These are phyloP conservation scores for Jackrogersella multiformis DNA, from an alignment of 495 filamentous ascomycete genomes.

Conservation along the genomic window DNA sequence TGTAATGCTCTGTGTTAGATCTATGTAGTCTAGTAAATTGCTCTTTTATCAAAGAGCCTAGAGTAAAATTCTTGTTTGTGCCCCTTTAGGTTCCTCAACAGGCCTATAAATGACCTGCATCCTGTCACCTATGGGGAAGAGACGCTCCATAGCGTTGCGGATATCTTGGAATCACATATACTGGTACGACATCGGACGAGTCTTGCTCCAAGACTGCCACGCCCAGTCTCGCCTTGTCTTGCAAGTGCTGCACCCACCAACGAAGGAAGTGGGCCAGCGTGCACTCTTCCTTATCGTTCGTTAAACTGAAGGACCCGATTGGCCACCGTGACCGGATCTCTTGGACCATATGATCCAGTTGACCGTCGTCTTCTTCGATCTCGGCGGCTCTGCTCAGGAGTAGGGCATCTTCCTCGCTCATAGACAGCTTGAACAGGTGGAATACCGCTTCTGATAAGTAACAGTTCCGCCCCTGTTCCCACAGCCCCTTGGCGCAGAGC, in stretches of 20 bases:
- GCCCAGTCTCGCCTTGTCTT: constrained; percentile 6
- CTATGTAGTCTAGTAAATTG: too few relatives aligned
- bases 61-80: too few relatives aligned
- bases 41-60: too few relatives aligned
- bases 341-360: constrained; percentile 13
- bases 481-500: constrained; percentile 35
- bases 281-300: constrained; percentile 17
- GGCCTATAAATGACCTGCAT: too few relatives aligned
- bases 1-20: too few relatives aligned
- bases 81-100: too few relatives aligned
- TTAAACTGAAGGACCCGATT: constrained; percentile 26
- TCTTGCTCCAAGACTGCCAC: constrained; percentile 1
- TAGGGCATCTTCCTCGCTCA: constrained; percentile 22
- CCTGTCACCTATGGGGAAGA: not conserved
- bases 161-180: constrained; percentile 5
- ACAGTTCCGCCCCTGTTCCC: constrained; percentile 38
- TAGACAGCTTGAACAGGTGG: constrained; percentile 21
- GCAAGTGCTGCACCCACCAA: constrained; percentile 21
- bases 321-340: constrained; percentile 34
- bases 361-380: constrained; percentile 28
- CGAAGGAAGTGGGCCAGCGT: constrained; percentile 27
- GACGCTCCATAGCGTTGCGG: constrained; percentile 1
- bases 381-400: constrained; percentile 18
- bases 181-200: not conserved
- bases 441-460: constrained; percentile 33